phyloP scores from a whole-genome alignment of 306 rosid species.

The Hylodesmum podocarpum region DNA sequence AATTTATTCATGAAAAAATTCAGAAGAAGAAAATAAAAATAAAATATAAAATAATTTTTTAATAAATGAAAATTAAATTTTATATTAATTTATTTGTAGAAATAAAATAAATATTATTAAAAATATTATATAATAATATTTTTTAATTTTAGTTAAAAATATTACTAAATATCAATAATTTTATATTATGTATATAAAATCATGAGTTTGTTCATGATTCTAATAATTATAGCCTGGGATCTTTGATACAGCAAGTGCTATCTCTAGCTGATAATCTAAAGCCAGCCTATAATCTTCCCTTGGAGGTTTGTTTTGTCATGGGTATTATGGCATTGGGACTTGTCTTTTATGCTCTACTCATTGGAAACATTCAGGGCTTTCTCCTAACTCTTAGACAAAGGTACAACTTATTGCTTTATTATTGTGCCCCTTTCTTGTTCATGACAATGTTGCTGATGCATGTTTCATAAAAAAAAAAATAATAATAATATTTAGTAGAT shows the following conservation, averaged over 20 bases:
- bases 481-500: too few relatives aligned
- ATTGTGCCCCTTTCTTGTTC: neutral
- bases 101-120: too few relatives aligned
- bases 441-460: neutral
- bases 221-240: conserved; percentile 11
- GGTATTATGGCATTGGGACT: conserved; percentile 70
- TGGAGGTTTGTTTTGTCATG: conserved; percentile 83
- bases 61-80: too few relatives aligned
- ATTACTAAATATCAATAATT: neutral
- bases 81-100: too few relatives aligned
- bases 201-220: neutral
- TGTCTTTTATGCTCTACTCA: conserved; percentile 77
- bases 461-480: too few relatives aligned
- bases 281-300: conserved; percentile 60
- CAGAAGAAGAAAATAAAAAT: neutral
- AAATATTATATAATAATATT: too few relatives aligned
- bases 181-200: too few relatives aligned
- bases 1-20: neutral
- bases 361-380: conserved; percentile 84
- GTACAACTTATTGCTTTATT: conserved; percentile 35
- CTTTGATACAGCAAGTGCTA: conserved; percentile 70
- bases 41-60: too few relatives aligned
- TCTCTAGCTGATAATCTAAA: conserved; percentile 69
- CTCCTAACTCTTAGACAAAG: conserved; percentile 79
- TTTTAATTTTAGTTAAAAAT: neutral